These are phyloP conservation scores for Plasmodiophora brassicae DNA, from an alignment of 208 protist species.

Conservation along the genomic window DNA sequence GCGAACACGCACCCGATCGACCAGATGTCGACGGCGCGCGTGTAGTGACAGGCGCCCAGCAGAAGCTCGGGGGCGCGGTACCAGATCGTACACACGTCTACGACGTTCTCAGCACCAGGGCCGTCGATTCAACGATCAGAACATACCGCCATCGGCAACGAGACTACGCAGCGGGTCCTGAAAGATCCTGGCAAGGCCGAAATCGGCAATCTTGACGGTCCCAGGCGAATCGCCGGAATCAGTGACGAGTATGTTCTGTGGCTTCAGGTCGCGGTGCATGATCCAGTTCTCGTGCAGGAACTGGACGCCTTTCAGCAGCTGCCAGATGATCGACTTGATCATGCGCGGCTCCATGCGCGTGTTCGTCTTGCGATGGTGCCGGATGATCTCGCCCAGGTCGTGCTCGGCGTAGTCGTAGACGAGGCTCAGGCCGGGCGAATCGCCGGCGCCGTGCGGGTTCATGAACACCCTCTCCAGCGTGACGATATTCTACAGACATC, in stretches of 20 bases:
- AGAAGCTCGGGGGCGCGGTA: slow-evolving; percentile 57
- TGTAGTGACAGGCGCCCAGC: slow-evolving; percentile 59
- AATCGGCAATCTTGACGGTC: slow-evolving; percentile 40
- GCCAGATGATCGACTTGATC: slow-evolving; percentile 43
- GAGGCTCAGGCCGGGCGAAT: background rate
- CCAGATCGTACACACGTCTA: slow-evolving; percentile 55
- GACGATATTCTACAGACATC: too few relatives aligned
- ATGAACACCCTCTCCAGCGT: slow-evolving; percentile 17
- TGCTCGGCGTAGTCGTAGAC: slow-evolving; percentile 43
- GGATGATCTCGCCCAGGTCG: slow-evolving; percentile 35
- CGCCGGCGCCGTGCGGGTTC: slow-evolving; percentile 2
- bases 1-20: slow-evolving; percentile 55
- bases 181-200: slow-evolving; percentile 39
- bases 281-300: slow-evolving; percentile 65
- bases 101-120: too few relatives aligned
- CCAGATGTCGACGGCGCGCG: slow-evolving; percentile 55
- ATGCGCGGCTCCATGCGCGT: slow-evolving; percentile 8
- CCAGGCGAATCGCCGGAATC: background rate
- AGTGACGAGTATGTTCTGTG: slow-evolving; percentile 15
- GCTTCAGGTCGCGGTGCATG: slow-evolving; percentile 37
- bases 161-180: slow-evolving; percentile 30
- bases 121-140: too few relatives aligned
- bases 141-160: slow-evolving; percentile 18
- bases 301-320: slow-evolving; percentile 43
- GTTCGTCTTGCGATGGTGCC: background rate